These are phyloP conservation scores for Aspergillus latus DNA, from an alignment of 2,329 filamentous ascomycete species.

Conservation along the genomic window DNA sequence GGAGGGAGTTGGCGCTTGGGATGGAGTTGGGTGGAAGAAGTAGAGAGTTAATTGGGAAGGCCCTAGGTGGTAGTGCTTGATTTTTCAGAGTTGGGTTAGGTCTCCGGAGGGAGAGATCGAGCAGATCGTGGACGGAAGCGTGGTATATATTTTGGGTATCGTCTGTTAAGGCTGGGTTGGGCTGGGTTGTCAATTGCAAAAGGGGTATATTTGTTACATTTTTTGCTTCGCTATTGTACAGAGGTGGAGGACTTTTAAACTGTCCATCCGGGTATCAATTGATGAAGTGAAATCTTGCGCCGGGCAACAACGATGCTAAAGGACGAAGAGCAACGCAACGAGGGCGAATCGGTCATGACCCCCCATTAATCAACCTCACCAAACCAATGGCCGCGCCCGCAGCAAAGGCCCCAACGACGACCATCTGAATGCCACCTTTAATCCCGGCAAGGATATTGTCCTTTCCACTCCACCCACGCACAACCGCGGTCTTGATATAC, in stretches of 20 bases:
- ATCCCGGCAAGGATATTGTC: constrained; percentile 55
- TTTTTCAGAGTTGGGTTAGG: no score
- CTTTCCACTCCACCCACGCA: constrained; percentile 45
- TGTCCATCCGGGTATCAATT: background rate
- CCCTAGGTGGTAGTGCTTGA: constrained; percentile 43
- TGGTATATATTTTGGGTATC: background rate
- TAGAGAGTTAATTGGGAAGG: constrained; percentile 62
- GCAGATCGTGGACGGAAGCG: no score
- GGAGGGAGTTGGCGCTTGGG: constrained; percentile 63
- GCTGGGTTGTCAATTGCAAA: background rate
- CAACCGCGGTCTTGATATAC: constrained; percentile 47
- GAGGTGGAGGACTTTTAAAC: background rate
- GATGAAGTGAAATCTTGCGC: background rate
- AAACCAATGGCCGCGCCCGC: constrained; percentile 66
- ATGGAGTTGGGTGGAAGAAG: constrained; percentile 66
- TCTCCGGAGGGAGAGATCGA: no score
- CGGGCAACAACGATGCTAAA: background rate
- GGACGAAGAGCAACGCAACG: background rate
- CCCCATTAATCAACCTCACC: constrained; percentile 53
- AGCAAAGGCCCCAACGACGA: constrained; percentile 64
- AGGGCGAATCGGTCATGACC: background rate
- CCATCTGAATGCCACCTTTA: constrained; percentile 63
- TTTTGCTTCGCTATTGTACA: constrained; percentile 2
- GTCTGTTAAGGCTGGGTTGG: background rate
- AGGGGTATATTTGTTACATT: background rate